Conservation (phyloP, 164 flowering plant genomes). For the Echeveria elegans region DNA sequence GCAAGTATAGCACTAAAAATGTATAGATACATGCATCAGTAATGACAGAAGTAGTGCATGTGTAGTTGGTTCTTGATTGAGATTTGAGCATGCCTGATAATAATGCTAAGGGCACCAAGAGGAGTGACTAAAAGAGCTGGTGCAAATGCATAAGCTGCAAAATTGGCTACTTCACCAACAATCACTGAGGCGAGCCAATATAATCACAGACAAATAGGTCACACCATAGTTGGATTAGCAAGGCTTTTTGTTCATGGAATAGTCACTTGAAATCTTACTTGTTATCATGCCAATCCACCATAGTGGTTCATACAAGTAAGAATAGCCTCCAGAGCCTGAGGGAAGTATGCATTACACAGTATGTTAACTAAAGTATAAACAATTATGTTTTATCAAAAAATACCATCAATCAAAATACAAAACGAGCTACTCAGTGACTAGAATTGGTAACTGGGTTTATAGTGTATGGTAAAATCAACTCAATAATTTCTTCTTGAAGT, state of each 20-base stretch:
- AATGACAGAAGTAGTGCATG: constrained; percentile 1
- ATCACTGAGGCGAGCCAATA: constrained; percentile 45
- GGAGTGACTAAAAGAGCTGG: constrained; percentile 91
- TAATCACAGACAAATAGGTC: neutral
- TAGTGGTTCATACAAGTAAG: constrained; percentile 81
- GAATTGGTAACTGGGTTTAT: neutral
- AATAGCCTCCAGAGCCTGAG: constrained; percentile 81
- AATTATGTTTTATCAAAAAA: neutral
- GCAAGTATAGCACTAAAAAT: constrained; percentile 83
- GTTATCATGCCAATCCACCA: constrained; percentile 98
- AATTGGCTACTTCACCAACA: constrained; percentile 84
- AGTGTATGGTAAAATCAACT: neutral
- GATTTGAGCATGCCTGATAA: constrained; percentile 58
- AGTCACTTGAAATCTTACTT: constrained; percentile 41
- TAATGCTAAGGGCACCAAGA: constrained; percentile 90
- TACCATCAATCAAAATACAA: neutral
- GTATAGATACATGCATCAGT: constrained; percentile 15
- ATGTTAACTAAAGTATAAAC: neutral
- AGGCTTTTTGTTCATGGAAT: neutral
- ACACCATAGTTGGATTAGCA: neutral
- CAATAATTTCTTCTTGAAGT: neutral
- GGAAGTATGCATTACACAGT: neutral
- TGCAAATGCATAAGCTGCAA: constrained; percentile 95
- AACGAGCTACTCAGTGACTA: neutral
- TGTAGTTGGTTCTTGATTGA: neutral